Evolutionary conservation across 768 basidiomycete genomes (phyloP).

Genomic region (Mycena belliarum): DNA sequence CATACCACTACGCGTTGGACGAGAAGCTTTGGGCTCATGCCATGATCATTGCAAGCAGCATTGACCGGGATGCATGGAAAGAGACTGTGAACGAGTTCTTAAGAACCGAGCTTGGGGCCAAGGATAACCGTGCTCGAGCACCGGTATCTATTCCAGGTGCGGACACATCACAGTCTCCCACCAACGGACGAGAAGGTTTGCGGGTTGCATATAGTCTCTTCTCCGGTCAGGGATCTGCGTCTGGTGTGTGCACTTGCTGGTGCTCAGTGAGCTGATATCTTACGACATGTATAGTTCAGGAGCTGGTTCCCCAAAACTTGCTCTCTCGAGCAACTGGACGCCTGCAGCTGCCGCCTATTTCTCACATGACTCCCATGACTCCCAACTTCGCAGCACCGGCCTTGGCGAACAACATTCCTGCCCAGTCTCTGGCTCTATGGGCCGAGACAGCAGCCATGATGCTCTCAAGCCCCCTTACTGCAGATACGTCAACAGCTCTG

Average conservation of each 20-base stretch:
- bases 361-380: conserved; percentile 57
- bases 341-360: conserved; percentile 38
- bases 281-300: conserved; percentile 55
- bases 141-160: conserved; percentile 18
- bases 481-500: conserved; percentile 73
- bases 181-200: conserved; percentile 69
- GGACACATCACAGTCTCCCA: conserved; percentile 23
- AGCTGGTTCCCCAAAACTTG: conserved; percentile 62
- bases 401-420: conserved; percentile 49
- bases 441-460: conserved; percentile 85
- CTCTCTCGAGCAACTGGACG: conserved; percentile 43
- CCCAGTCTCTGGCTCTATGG: conserved; percentile 75
- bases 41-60: conserved; percentile 87
- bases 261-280: conserved; percentile 11
- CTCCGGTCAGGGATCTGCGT: conserved; percentile 77
- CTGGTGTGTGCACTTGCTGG: conserved; percentile 50
- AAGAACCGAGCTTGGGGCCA: conserved; percentile 65
- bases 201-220: conserved; percentile 81
- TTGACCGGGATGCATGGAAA: conserved; percentile 94
- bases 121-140: conserved; percentile 27
- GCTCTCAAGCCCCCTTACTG: conserved; percentile 63
- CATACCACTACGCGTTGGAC: conserved; percentile 86
- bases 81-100: conserved; percentile 88
- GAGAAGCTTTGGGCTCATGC: conserved; percentile 95
- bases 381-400: conserved; percentile 58